Evolutionary conservation across 2,329 filamentous ascomycete genomes (phyloP).

Genomic region (Aspergillus sp.): DNA sequence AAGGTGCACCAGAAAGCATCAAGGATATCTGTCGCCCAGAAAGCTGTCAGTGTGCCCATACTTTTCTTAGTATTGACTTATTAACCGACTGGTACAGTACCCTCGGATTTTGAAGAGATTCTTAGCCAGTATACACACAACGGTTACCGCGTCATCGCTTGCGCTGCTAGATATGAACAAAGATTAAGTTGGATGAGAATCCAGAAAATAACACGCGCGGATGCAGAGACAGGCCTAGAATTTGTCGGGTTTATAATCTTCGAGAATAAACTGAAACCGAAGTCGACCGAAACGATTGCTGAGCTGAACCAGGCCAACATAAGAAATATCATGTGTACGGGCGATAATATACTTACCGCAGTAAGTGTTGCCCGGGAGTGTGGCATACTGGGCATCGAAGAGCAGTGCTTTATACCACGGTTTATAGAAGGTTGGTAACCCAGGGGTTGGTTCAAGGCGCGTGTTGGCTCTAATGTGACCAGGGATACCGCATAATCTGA

Average conservation of each 20-base stretch:
- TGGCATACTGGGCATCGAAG: slow-evolving; percentile 72
- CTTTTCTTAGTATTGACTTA: slow-evolving; percentile 22
- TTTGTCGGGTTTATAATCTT: slow-evolving; percentile 98
- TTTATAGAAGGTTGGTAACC: slow-evolving; percentile 64
- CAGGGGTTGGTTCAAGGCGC: neutral
- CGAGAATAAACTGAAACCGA: slow-evolving; percentile 95
- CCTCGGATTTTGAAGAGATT: slow-evolving; percentile 84
- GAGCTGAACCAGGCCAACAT: slow-evolving; percentile 84
- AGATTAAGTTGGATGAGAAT: slow-evolving; percentile 92
- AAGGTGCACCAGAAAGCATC: slow-evolving; percentile 96
- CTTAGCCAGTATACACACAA: slow-evolving; percentile 90
- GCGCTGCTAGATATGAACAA: slow-evolving; percentile 82
- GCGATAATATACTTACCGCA: slow-evolving; percentile 95
- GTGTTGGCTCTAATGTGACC: neutral
- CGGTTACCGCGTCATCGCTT: slow-evolving; percentile 94
- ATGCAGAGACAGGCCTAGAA: slow-evolving; percentile 79
- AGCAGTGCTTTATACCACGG: slow-evolving; percentile 89
- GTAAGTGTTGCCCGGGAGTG: slow-evolving; percentile 94
- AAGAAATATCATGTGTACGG: slow-evolving; percentile 91
- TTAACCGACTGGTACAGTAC: slow-evolving; percentile 53
- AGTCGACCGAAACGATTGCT: slow-evolving; percentile 74
- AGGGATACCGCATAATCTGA: slow-evolving; percentile 72
- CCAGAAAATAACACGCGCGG: slow-evolving; percentile 85
- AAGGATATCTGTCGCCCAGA: slow-evolving; percentile 84
- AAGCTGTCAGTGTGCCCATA: slow-evolving; percentile 61